Percentiles rank a stretch among this genome's conserved stretches.
These are phyloP conservation scores for Periglandula ipomoeae DNA, from an alignment of 2,329 filamentous ascomycete species.

Conservation along the genomic window DNA sequence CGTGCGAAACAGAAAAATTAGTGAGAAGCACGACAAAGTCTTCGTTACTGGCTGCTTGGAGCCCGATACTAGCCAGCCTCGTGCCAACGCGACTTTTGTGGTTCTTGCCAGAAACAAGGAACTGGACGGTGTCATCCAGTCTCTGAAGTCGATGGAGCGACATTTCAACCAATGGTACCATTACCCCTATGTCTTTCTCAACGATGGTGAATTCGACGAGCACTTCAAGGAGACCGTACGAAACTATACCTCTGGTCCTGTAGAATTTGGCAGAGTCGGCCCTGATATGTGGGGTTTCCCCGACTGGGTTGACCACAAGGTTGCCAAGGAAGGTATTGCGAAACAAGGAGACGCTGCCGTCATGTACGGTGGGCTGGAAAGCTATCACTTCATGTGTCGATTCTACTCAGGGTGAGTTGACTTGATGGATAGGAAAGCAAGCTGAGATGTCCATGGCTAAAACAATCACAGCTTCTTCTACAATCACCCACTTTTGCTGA, in stretches of 20 bases:
- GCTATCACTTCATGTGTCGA: conserved; percentile 97
- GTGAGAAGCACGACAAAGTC: conserved; percentile 93
- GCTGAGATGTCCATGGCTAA: conserved; percentile 13
- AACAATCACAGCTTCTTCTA: conserved; percentile 66
- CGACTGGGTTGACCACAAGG: conserved; percentile 89
- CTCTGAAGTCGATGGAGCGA: conserved; percentile 92
- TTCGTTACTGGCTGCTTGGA: conserved; percentile 86
- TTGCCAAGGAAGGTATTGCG: conserved; percentile 89
- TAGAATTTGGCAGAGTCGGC: conserved; percentile 93
- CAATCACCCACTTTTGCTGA: conserved; percentile 86
- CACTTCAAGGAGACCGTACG: conserved; percentile 80
- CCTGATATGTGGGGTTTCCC: conserved; percentile 92
- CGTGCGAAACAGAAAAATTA: conserved; percentile 65
- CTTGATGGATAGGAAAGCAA: too few species aligned
- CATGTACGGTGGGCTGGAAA: conserved; percentile 99
- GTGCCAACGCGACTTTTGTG: conserved; percentile 92
- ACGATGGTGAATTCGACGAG: conserved; percentile 94
- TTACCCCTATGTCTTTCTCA: conserved; percentile 97
- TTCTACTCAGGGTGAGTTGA: conserved; percentile 96
- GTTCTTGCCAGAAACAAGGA: conserved; percentile 95
- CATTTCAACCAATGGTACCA: conserved; percentile 99
- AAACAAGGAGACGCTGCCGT: conserved; percentile 96
- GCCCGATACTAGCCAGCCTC: conserved; percentile 65
- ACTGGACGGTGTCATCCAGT: conserved; percentile 89
- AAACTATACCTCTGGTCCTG: conserved; percentile 79